Conservation (phyloP, 139 green algal species). For the Chlamydomonas urium region DNA sequence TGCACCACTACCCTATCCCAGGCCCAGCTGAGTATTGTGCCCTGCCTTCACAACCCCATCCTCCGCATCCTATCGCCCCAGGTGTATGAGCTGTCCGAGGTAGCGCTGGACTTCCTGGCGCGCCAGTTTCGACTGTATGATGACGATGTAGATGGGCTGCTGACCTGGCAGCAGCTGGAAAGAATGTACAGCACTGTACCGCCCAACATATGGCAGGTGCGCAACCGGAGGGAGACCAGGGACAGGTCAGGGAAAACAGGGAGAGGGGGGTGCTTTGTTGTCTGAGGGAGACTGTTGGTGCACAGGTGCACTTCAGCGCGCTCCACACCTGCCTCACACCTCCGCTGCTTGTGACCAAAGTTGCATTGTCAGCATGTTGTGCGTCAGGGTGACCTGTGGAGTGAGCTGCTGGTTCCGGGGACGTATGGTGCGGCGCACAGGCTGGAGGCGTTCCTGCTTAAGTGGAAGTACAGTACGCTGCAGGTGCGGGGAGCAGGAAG, state of each 20-base stretch:
- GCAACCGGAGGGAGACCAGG: background rate
- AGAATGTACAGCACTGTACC: constrained; percentile 47
- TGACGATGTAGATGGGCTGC: constrained; percentile 45
- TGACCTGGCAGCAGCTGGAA: constrained; percentile 49
- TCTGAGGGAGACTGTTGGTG: background rate
- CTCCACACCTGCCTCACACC: background rate
- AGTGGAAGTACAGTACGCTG: constrained; percentile 41
- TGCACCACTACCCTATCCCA: background rate
- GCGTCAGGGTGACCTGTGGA: constrained; percentile 26
- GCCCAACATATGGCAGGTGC: background rate
- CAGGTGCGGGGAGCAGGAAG: too few species aligned
- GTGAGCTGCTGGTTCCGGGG: constrained; percentile 25
- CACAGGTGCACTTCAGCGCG: background rate
- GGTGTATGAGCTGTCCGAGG: constrained; percentile 60
- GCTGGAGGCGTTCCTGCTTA: constrained; percentile 53
- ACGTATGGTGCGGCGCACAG: constrained; percentile 28
- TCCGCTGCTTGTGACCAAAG: background rate
- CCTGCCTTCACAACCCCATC: background rate
- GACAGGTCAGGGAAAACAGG: background rate
- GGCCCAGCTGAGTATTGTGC: background rate
- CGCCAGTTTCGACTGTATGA: constrained; percentile 53
- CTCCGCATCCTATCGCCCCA: constrained; percentile 8
- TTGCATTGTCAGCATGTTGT: background rate
- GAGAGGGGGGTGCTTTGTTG: background rate
- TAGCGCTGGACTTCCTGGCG: constrained; percentile 51